Evolutionary conservation across 73 alveolate genomes (phyloP), one percentile per base, ranked within the genome.

Genomic region (Paramecium biaurelia): DNA sequence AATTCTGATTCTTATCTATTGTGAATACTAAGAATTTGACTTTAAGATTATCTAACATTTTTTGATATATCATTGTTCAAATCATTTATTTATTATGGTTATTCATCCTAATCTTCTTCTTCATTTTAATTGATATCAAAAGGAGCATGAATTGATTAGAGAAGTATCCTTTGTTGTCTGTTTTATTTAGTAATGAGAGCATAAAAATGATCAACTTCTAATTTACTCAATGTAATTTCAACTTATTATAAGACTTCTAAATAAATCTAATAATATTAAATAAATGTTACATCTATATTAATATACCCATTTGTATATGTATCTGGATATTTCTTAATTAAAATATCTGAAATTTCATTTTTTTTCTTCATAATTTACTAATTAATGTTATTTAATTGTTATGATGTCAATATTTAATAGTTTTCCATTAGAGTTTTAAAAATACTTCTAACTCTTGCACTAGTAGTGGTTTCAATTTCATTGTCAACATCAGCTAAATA

Each of bases 381-480:
- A 24, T 70, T 70, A 8, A 70, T 70, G 2, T 10, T 37, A 32
- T 70, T 32, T 32, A 70, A 70, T 70, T 70, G 20, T 18, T 18
- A 10, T 12, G 30, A 14, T 10, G 30, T 70, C 32, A 70, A 35
- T 35, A 70, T 35, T 28, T 32, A 28, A 24, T 70, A 70, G 11
- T 70, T 70, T 23, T 70, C 59, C 86, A 70, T 15, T n/a, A 70
- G 26, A 12, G 86, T 70, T 35, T 70, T 70, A 70, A 70, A 70
- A 15, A 70, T 70, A 35, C 86, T 28, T 32, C 24, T 28, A 12
- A 70, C 86, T 15, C 59, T 0, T 21, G 86, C 86, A 70, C 86
- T 70, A 12, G 26, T 70, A 32, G 86, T 70, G 7, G 57, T 32
- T 35, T 70, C 86, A 21, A 7, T 70, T 32, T 70, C 86, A 70